Evolutionary conservation across 352 stramenopile genomes (phyloP).

Genomic region (Hyaloperonospora arabidopsidis): DNA sequence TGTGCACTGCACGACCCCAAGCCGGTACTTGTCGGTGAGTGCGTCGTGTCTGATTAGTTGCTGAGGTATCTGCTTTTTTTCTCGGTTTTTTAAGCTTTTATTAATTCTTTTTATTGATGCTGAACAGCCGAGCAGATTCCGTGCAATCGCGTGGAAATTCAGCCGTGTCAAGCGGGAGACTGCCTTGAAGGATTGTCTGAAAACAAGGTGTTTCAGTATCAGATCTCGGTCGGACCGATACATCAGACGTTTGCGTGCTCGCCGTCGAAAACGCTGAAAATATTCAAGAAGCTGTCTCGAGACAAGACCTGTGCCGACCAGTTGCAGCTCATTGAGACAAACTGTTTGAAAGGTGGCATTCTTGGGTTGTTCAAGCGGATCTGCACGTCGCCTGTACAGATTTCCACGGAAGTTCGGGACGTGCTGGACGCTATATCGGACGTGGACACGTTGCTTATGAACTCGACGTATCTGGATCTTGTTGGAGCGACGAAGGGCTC

Average conservation of each 20-base stretch:
- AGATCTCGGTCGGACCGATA: slow-evolving; percentile 51
- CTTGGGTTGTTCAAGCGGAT: slow-evolving; percentile 53
- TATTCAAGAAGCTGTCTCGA: slow-evolving; percentile 48
- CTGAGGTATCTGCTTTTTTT: neutral
- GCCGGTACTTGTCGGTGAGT: slow-evolving; percentile 58
- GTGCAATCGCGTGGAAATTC: slow-evolving; percentile 53
- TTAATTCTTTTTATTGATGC: slow-evolving; percentile 6
- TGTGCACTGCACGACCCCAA: slow-evolving; percentile 75
- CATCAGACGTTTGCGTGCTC: slow-evolving; percentile 61
- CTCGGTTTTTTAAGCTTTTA: too few relatives aligned
- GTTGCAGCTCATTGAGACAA: slow-evolving; percentile 60
- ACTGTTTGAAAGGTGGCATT: slow-evolving; percentile 57
- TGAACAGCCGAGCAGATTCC: slow-evolving; percentile 53
- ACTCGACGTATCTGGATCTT: slow-evolving; percentile 46
- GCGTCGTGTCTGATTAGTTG: neutral
- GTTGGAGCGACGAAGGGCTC: slow-evolving; percentile 52
- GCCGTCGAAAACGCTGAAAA: slow-evolving; percentile 41
- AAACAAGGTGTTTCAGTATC: slow-evolving; percentile 43
- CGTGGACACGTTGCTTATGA: slow-evolving; percentile 56
- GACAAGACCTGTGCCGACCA: slow-evolving; percentile 45
- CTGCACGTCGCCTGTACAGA: slow-evolving; percentile 45
- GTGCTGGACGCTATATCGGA: slow-evolving; percentile 70
- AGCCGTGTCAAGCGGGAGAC: slow-evolving; percentile 25
- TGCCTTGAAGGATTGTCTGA: slow-evolving; percentile 3
- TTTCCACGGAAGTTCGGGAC: slow-evolving; percentile 61